These are phyloP conservation scores for Yarrowia yakushimensis DNA, from an alignment of 805 yeast species.

Conservation along the genomic window DNA sequence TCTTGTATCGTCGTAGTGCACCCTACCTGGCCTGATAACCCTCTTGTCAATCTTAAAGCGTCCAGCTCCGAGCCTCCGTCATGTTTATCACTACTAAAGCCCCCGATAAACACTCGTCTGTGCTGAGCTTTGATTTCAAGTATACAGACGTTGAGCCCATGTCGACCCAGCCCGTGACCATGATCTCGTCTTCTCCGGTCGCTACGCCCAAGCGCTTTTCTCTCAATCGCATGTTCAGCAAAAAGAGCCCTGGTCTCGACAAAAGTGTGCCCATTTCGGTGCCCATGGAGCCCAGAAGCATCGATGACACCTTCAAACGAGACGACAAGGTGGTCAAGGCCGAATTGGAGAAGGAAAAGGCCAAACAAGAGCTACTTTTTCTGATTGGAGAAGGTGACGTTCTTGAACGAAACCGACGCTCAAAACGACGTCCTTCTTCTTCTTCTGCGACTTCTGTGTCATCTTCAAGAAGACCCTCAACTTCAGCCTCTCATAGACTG, in stretches of 20 bases:
- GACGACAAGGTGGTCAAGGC: neutral
- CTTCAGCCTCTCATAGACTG: neutral
- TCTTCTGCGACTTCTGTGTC: neutral
- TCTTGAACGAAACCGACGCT: neutral
- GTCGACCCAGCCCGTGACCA: constrained; percentile 16
- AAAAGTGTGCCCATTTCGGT: neutral
- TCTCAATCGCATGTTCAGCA: constrained; percentile 2
- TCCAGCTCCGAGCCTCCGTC: neutral
- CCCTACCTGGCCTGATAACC: neutral
- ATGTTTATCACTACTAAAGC: constrained; percentile 18
- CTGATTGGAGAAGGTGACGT: constrained; percentile 13
- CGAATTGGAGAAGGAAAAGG: neutral
- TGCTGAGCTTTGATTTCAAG: constrained; percentile 9
- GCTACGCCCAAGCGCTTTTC: neutral
- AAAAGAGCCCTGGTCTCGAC: neutral
- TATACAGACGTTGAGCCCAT: constrained; percentile 16
- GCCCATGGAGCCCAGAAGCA: neutral
- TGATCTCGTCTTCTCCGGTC: constrained; percentile 1
- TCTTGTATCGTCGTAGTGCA: neutral
- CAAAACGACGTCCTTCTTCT: neutral
- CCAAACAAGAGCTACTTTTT: constrained; percentile 5
- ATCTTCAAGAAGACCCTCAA: neutral
- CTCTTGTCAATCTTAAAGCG: constrained; percentile 12
- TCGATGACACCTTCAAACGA: constrained; percentile 7
- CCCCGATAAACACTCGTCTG: constrained; percentile 6